These are phyloP conservation scores for Exserohilum rostratum DNA, from an alignment of 2,329 filamentous ascomycete genomes.

Conservation along the genomic window DNA sequence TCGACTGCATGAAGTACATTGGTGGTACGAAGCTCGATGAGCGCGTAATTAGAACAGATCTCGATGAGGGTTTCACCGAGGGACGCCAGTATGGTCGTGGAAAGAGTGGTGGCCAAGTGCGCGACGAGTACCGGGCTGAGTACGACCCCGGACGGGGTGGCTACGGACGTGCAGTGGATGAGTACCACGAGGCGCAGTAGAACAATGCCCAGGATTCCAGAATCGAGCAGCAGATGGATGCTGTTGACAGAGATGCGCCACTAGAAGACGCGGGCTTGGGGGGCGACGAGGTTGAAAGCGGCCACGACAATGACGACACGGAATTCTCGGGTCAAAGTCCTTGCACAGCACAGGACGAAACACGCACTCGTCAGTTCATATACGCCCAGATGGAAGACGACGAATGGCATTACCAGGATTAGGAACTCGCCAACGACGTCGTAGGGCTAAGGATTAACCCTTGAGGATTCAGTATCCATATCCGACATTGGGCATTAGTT, in stretches of 20 bases:
- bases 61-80: constrained; percentile 95
- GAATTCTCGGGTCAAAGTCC: background rate
- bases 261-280: background rate
- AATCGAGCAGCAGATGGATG: background rate
- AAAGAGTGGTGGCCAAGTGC: constrained; percentile 94
- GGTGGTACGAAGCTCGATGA: constrained; percentile 98
- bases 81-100: constrained; percentile 94
- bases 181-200: constrained; percentile 37
- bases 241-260: background rate
- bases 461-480: constrained; percentile 24
- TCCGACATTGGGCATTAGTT: background rate
- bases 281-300: background rate
- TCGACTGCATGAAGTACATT: constrained; percentile 98
- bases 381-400: background rate
- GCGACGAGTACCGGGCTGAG: constrained; percentile 97
- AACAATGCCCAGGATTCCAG: background rate
- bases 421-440: too few relatives aligned
- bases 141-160: constrained; percentile 94
- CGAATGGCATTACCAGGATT: too few relatives aligned
- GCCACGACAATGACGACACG: background rate
- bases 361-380: background rate
- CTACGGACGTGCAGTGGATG: constrained; percentile 70
- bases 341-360: background rate
- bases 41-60: constrained; percentile 90
- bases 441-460: background rate